Base-by-base conservation (phyloP, 176 grass and related monocot species). In the Hordeum vulgare region DNA sequence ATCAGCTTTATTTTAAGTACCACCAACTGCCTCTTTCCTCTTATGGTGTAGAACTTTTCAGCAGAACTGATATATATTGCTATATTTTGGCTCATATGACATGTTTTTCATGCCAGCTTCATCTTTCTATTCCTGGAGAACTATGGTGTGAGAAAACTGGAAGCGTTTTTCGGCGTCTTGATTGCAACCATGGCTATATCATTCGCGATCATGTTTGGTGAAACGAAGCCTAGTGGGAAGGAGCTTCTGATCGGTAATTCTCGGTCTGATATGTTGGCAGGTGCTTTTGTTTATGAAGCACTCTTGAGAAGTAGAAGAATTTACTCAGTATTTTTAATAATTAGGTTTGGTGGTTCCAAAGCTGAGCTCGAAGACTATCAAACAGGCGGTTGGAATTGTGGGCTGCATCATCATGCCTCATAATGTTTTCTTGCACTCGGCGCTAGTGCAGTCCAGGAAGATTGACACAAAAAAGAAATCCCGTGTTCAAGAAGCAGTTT, bases 91-190 rank as follows among this genome's bases (percentile, higher is more conserved):
- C 78, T 86, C 60, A 64, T 74, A 59, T 88, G 78, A 42, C 49
- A 40, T 86, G 33, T 61, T 84, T 41, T 69, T 94, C 26, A 84
- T 86, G 75, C 20, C 92, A 98, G 95, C 85, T 95, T 98, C 85
- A 73, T 98, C 74, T 98, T 98, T 88, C 77, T 98, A 65, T 98
- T 94, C 90, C 84, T 98, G 59, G 95, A 98, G 89, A 98, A 94
- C 68, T 98, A 93, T 74, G 92, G 95, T 24, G 95, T 98, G 82
- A 91, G 95, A 71, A 98, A 98, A 90, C 47, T 98, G 56, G 95
- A 98, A 87, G 95, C 95, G 10, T 95, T 98, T 93, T 98, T 98
- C 34, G 95, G 85, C 9, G 76, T 98, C 51, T 86, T 98, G 49
- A 91, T 98, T 76, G 86, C 90, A 77, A 93, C 64, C 61, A 98